phyloP scores from a whole-genome alignment of 345 rosid genomes.

The Microcos paniculata region DNA sequence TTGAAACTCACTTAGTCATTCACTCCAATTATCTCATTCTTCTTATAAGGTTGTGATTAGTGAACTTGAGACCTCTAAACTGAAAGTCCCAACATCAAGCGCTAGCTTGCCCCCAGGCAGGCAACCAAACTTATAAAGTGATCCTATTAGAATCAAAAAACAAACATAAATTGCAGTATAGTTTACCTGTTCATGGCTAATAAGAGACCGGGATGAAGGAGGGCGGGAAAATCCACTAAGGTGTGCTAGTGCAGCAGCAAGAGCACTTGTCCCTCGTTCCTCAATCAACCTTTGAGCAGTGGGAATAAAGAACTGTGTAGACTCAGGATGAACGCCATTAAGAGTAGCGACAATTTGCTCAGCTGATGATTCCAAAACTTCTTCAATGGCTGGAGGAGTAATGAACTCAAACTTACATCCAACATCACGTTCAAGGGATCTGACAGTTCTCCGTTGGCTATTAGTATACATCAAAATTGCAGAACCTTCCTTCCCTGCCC shows the following conservation, averaged over 20 bases:
- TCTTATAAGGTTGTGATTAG: not conserved
- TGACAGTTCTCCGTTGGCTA: constrained; percentile 86
- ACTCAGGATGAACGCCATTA: constrained; percentile 85
- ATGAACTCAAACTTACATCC: constrained; percentile 89
- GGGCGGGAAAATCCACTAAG: constrained; percentile 90
- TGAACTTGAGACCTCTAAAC: not conserved
- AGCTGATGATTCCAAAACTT: constrained; percentile 81
- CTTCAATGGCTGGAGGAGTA: constrained; percentile 74
- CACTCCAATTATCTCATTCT: not conserved
- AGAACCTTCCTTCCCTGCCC: constrained; percentile 96
- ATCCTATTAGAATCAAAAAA: not conserved
- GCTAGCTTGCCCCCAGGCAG: not conserved
- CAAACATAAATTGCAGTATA: constrained; percentile 5
- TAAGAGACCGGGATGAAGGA: constrained; percentile 90
- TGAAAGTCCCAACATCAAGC: not conserved
- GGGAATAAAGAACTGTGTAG: constrained; percentile 69
- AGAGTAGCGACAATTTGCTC: constrained; percentile 86
- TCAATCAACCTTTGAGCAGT: constrained; percentile 73
- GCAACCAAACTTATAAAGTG: no score
- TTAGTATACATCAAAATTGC: constrained; percentile 80
- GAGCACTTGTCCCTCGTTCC: constrained; percentile 81
- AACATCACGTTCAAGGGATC: constrained; percentile 87
- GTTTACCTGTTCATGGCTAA: constrained; percentile 83
- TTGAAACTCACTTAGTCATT: not conserved
- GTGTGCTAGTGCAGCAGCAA: constrained; percentile 95